Base-by-base conservation (phyloP, 176 grass and related monocot species). In the Areca catechu region DNA sequence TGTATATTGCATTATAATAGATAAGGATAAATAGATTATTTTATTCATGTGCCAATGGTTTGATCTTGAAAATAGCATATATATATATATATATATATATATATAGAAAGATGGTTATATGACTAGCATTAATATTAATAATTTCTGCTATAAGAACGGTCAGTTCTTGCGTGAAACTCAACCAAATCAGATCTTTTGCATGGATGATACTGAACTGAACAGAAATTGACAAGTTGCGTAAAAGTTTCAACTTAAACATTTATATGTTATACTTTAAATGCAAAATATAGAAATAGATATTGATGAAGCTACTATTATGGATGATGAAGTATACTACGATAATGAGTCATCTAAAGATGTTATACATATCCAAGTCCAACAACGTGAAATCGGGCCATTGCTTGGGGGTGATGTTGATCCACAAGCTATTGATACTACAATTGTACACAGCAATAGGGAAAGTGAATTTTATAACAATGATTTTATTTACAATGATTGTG, bases 121-220 rank as follows among this genome's bases (percentile, higher is more conserved):
- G 1, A 64, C 20, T n/a, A 64, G 61, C 18, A 64, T 49, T 29
- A 49, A 64, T 64, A 48, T 64, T 43, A 18, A 24, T 47, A 48
- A 20, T 29, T 29, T 6, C 3, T 64, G 5, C 4, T 64, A 64
- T 12, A 20, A 48, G 28, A 48, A 43, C 20, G 61, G 21, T 12
- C 16, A 28, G 49, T 64, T 16, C 30, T 9, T 64, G 4, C 20
- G 49, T 20, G 24, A 10, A 64, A 64, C n/a, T 64, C 61, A 7
- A 43, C 14, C 15, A 29, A 64, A 14, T 49, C 61, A 64, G 18
- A 14, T 64, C n/a, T 43, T 37, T 18, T 64, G 21, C 30, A 20
- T 64, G 4, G 7, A 10, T 49, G 24, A 64, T 49, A 64, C 25
- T 19, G 49, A 49, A 20, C 18, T 64, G 27, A 22, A 6, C 0